Evolutionary conservation across 768 basidiomycete genomes (phyloP), one percentile per base, ranked within the genome.

Genomic region (Glaciozyma antarctica): DNA sequence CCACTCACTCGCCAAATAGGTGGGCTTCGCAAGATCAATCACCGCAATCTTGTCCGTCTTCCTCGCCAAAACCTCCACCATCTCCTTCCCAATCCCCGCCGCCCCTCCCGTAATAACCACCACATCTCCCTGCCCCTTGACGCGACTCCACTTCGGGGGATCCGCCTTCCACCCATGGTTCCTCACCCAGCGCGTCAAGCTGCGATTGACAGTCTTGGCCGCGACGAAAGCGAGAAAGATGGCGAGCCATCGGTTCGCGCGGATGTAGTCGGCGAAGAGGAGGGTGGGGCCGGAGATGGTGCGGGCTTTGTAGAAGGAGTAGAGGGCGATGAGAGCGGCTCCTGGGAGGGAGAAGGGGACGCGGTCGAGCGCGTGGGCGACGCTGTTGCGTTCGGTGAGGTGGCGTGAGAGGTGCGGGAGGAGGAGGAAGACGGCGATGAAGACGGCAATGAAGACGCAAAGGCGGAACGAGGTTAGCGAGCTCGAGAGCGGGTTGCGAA

Each of bases 101-200:
- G 63, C 53, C 0, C 67, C 67, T 9, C 67, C 67, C 2, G 67
- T 68, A 41, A 68, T 64, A 22, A 68, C 51, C 24, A 68, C 67
- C 17, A 68, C 53, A 21, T 68, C 67, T 30, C 63, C 67, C 32
- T 58, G 30, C 16, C 47, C 47, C 47, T 48, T 48, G 21, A 48
- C 47, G n/a, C 19, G n/a, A n/a, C 47, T 48, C 67, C 67, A 68
- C 9, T 4, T 16, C 0, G 67, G 67, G 8, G 60, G 62, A 32
- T 68, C 67, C 24, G 67, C 63, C n/a, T 59, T 58, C 67, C 63
- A 64, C 7, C 67, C 67, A n/a, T 64, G 49, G 30, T 68, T 68
- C 49, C 67, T 48, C 26, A 55, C 55, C 21, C 61, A 28, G 17
- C 67, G 62, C 21, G 45, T 64, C 30, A 64, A 45, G 9, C 52